These are phyloP conservation scores for Aspergillus coremiiformis DNA, from an alignment of 495 filamentous ascomycete species.

Conservation along the genomic window DNA sequence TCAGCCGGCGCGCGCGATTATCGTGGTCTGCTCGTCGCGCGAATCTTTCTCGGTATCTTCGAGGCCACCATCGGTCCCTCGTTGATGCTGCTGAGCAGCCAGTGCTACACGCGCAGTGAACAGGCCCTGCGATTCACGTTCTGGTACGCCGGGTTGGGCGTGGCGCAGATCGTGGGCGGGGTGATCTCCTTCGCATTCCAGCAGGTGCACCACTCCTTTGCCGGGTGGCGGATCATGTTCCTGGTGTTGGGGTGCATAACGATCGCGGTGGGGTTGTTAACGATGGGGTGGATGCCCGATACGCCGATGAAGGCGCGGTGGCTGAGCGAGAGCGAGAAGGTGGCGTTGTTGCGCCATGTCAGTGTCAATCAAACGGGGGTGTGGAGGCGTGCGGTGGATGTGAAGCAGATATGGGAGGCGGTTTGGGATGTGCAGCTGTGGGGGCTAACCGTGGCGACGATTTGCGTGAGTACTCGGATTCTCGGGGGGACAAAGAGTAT, in stretches of 20 bases:
- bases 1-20: conserved; percentile 18
- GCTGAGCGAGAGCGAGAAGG: conserved; percentile 37
- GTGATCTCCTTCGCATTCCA: conserved; percentile 40
- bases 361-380: conserved; percentile 49
- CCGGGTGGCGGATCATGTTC: conserved; percentile 35
- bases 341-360: conserved; percentile 48
- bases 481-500: neutral
- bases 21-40: conserved; percentile 16
- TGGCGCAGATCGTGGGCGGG: conserved; percentile 56
- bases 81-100: conserved; percentile 41
- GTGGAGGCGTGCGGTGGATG: conserved; percentile 48
- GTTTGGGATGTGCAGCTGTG: neutral
- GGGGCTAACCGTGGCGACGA: neutral
- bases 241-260: conserved; percentile 34
- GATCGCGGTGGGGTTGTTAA: conserved; percentile 23
- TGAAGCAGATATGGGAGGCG: conserved; percentile 35
- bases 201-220: neutral
- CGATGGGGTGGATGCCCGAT: conserved; percentile 41
- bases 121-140: conserved; percentile 38
- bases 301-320: conserved; percentile 39
- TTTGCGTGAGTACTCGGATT: neutral
- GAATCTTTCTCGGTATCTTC: conserved; percentile 60
- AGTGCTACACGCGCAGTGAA: conserved; percentile 57
- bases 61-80: conserved; percentile 56
- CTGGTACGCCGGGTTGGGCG: conserved; percentile 59